Evolutionary conservation across 441 rosid genomes (phyloP).

Genomic region (Jatropha multifida): DNA sequence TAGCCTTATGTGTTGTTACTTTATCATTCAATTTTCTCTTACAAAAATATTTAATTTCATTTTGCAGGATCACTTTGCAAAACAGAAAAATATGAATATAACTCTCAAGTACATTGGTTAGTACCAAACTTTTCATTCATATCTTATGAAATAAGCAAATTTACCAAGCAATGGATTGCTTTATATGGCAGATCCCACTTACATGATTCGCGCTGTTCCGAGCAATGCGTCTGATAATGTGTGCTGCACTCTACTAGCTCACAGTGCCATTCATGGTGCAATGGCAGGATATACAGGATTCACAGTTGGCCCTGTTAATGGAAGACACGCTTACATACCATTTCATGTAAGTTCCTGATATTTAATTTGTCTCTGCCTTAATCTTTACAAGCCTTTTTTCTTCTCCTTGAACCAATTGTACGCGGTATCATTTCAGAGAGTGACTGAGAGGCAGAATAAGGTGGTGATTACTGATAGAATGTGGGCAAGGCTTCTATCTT

Average conservation of each 20-base stretch:
- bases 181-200: conserved; percentile 62
- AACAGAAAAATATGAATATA: conserved; percentile 45
- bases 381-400: neutral
- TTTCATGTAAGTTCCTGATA: conserved; percentile 49
- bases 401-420: neutral
- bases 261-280: conserved; percentile 83
- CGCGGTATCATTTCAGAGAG: conserved; percentile 37
- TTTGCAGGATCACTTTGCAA: conserved; percentile 62
- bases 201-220: conserved; percentile 78
- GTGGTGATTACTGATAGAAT: conserved; percentile 79
- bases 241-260: conserved; percentile 77
- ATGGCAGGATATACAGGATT: conserved; percentile 92
- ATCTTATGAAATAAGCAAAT: neutral
- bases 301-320: conserved; percentile 74
- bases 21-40: neutral
- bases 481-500: conserved; percentile 85
- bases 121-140: conserved; percentile 2
- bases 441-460: conserved; percentile 57
- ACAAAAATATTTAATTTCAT: neutral
- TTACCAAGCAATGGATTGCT: conserved; percentile 2
- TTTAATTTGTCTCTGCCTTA: neutral
- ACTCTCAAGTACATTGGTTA: conserved; percentile 76
- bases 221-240: conserved; percentile 82
- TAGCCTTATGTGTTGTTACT: neutral
- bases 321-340: conserved; percentile 78